Evolutionary conservation across 1,284 basidiomycete species (phyloP).

Genomic region (Mycena citricolor): DNA sequence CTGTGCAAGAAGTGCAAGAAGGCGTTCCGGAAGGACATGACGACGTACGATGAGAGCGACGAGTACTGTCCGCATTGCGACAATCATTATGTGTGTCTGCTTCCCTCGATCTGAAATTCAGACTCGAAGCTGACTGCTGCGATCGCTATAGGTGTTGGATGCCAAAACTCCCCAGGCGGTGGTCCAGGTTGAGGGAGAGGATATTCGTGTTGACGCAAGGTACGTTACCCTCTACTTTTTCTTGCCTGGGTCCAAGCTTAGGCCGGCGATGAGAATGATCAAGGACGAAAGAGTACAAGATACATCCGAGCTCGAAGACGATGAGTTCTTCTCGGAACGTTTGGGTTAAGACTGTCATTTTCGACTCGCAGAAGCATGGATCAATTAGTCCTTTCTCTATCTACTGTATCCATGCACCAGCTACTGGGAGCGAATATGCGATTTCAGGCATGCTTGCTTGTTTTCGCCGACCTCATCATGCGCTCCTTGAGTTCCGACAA

Average conservation of each 20-base stretch:
- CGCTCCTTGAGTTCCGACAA: constrained; percentile 9
- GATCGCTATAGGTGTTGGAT: constrained; percentile 71
- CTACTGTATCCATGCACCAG: no score
- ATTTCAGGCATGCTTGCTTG: no score
- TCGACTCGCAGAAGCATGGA: no score
- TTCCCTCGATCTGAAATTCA: not conserved
- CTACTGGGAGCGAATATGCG: no score
- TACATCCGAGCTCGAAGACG: constrained; percentile 11
- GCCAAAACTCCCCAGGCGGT: constrained; percentile 90
- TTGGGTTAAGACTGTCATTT: no score
- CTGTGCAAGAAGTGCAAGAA: constrained; percentile 98
- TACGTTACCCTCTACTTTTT: constrained; percentile 36
- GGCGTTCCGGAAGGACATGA: constrained; percentile 95
- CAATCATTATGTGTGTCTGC: constrained; percentile 84
- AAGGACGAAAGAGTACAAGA: constrained; percentile 46
- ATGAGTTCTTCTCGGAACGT: constrained; percentile 17
- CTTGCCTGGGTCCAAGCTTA: not conserved
- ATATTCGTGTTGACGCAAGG: constrained; percentile 85
- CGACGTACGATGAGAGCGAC: constrained; percentile 89
- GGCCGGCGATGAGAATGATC: constrained; percentile 38
- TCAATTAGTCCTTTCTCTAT: no score
- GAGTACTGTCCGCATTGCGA: constrained; percentile 98
- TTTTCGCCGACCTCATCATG: constrained; percentile 1
- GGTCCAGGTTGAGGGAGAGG: constrained; percentile 87
- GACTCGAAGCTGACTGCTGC: not conserved